Conservation (phyloP, 352 stramenopile genomes). For the Blastocystis sp. region DNA sequence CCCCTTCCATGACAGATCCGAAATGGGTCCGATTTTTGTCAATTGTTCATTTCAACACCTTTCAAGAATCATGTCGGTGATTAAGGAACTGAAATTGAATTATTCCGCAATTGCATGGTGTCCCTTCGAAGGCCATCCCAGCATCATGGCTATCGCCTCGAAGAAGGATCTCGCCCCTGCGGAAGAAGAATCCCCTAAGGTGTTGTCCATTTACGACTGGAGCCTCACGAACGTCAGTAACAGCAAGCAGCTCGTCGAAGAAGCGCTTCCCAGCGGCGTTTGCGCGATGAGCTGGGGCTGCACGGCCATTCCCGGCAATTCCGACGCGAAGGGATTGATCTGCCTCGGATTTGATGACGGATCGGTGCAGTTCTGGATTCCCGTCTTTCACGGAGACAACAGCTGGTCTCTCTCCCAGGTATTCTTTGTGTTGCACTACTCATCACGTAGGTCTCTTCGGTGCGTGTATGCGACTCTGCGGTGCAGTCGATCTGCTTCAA, state of each 20-base stretch:
- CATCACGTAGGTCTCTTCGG: constrained; percentile 13
- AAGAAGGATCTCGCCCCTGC: constrained; percentile 18
- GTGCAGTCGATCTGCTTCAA: constrained; percentile 48
- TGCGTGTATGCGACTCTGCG: background rate
- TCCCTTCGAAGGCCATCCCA: constrained; percentile 34
- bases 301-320: background rate
- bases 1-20: too few relatives aligned
- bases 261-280: background rate
- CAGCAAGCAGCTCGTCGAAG: background rate
- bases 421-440: background rate
- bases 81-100: constrained; percentile 37
- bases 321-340: constrained; percentile 9
- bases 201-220: constrained; percentile 29
- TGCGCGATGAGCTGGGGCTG: constrained; percentile 14
- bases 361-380: constrained; percentile 50
- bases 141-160: constrained; percentile 43
- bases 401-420: background rate
- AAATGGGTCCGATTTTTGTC: background rate
- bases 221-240: background rate
- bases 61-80: constrained; percentile 17
- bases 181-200: background rate
- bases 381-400: background rate
- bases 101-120: constrained; percentile 46
- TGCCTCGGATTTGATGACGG: background rate
- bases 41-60: constrained; percentile 2